Percentiles rank a stretch among this genome's conserved stretches.
phyloP scores from a whole-genome alignment of 148 eudicot species.

The Fagopyrum tataricum region DNA sequence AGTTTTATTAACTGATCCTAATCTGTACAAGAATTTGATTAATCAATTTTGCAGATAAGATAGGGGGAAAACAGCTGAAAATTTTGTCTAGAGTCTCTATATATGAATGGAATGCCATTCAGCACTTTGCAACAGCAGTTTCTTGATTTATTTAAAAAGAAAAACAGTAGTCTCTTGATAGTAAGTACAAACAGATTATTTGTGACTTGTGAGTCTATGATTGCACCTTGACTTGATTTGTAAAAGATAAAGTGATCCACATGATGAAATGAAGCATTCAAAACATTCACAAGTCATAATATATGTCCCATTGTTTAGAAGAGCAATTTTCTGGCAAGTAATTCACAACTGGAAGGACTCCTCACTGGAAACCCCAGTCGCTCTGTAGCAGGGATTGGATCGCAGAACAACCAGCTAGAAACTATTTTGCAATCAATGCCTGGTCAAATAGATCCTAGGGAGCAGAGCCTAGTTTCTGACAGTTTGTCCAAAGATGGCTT shows the following conservation, averaged over 20 bases:
- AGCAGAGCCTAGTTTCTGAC: constrained; percentile 16
- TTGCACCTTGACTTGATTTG: constrained; percentile 10
- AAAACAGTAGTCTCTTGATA: neutral
- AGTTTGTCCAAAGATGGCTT: constrained; percentile 28
- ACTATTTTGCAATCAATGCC: constrained; percentile 21
- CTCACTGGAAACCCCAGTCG: constrained; percentile 22
- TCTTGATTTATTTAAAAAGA: too few species aligned
- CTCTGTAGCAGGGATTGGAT: constrained; percentile 21
- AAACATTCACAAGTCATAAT: neutral
- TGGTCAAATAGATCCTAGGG: constrained; percentile 25
- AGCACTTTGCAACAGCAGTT: too few species aligned
- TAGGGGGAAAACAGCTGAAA: neutral
- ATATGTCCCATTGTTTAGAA: constrained; percentile 29
- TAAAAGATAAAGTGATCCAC: neutral
- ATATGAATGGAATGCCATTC: neutral
- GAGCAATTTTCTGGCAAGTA: constrained; percentile 21
- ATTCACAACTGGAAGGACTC: constrained; percentile 25
- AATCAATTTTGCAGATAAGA: neutral
- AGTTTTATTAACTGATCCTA: too few species aligned
- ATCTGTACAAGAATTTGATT: too few species aligned
- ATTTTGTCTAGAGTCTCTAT: neutral
- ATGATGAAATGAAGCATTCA: neutral
- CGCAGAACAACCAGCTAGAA: constrained; percentile 17
- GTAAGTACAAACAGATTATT: neutral
- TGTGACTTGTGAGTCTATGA: constrained; percentile 5